phyloP scores from a whole-genome alignment of 345 rosid species.

The Cardamine occulta region DNA sequence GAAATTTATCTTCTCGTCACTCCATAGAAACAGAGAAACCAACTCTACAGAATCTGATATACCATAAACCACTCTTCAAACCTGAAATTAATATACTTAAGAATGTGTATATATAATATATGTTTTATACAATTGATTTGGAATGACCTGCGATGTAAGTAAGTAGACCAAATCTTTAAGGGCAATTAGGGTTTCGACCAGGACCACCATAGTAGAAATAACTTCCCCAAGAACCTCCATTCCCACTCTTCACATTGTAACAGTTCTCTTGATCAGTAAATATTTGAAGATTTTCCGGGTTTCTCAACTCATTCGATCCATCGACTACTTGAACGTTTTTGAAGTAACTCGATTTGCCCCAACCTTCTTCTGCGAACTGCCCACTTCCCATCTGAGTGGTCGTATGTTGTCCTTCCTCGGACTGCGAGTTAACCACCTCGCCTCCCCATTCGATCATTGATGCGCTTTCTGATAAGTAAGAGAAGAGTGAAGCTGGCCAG shows the following conservation, averaged over 20 bases:
- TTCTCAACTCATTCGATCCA: constrained; percentile 59
- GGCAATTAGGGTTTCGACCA: constrained; percentile 65
- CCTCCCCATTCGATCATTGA: constrained; percentile 87
- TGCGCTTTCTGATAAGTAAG: constrained; percentile 69
- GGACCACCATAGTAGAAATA: constrained; percentile 80
- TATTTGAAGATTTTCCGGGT: constrained; percentile 56
- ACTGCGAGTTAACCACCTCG: constrained; percentile 67
- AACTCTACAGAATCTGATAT: not conserved
- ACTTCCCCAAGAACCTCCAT: constrained; percentile 67
- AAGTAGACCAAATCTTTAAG: constrained; percentile 43
- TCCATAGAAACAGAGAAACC: constrained; percentile 29
- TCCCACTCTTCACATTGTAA: constrained; percentile 64
- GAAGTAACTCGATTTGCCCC: constrained; percentile 66
- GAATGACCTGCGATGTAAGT: constrained; percentile 30
- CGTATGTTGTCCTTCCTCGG: constrained; percentile 64
- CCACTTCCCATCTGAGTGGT: constrained; percentile 82
- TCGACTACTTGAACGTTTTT: constrained; percentile 71
- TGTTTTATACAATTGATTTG: constrained; percentile 44
- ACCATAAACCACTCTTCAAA: constrained; percentile 29
- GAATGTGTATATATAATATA: constrained; percentile 41
- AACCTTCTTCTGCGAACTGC: constrained; percentile 66
- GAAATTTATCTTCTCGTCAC: constrained; percentile 23
- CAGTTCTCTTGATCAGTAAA: constrained; percentile 69
- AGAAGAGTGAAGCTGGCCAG: constrained; percentile 71
- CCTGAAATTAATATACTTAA: constrained; percentile 32